Percentiles rank a stretch among this genome's conserved stretches.
These are phyloP conservation scores for Globisporangium nodosum DNA, from an alignment of 352 stramenopile species.

Conservation along the genomic window DNA sequence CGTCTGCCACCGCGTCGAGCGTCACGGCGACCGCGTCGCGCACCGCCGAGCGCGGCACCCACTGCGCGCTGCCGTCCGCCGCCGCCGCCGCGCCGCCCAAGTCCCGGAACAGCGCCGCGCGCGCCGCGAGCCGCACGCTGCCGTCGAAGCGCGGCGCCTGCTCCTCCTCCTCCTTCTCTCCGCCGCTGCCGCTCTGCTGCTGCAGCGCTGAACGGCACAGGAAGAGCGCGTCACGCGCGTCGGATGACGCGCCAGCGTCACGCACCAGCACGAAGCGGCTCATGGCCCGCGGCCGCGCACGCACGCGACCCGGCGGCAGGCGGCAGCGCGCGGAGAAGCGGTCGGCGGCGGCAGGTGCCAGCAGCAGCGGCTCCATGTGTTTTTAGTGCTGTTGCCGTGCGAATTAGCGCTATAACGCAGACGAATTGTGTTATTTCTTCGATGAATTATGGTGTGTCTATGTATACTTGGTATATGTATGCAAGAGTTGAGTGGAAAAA, in stretches of 20 bases:
- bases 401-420: background rate
- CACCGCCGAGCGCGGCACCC: constrained; percentile 41
- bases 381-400: no score
- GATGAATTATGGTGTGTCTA: background rate
- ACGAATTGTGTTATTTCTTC: background rate
- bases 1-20: constrained; percentile 20
- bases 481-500: background rate
- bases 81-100: constrained; percentile 9
- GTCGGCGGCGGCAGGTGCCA: constrained; percentile 9
- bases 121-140: constrained; percentile 19
- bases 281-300: constrained; percentile 20
- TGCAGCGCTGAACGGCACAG: constrained; percentile 42
- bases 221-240: constrained; percentile 9
- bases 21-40: constrained; percentile 41
- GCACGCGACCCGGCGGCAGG: constrained; percentile 27
- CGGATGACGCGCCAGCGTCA: background rate
- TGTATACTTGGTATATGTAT: background rate
- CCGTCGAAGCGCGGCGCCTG: constrained; percentile 12
- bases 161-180: background rate
- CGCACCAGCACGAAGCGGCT: constrained; percentile 29
- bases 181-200: background rate
- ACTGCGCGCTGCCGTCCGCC: constrained; percentile 19
- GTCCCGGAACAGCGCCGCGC: constrained; percentile 10
- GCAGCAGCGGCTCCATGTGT: no score
- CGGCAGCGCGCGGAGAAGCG: constrained; percentile 59